A percentile compares a stretch with the other conserved stretches of the same genome.
Conservation (phyloP, 306 rosid species). For the Inga laurina region DNA sequence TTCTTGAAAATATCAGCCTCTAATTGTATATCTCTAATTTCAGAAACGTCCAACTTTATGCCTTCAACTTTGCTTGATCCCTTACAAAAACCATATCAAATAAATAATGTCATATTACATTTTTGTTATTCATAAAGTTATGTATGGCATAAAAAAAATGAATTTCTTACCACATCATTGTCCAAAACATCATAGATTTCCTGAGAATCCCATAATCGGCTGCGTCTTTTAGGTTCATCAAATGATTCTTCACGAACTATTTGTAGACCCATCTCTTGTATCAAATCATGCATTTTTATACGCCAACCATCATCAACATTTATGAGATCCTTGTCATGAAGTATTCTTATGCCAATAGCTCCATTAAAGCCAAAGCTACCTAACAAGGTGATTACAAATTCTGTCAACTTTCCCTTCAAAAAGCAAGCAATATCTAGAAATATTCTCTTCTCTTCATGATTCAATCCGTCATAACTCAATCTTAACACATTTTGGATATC, state of each 20-base stretch:
- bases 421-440: conserved; percentile 7
- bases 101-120: background rate
- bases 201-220: background rate
- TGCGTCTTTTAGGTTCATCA: background rate
- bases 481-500: background rate
- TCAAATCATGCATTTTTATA: conserved; percentile 29
- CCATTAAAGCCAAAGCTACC: background rate
- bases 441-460: background rate
- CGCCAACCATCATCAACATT: background rate
- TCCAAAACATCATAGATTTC: background rate
- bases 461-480: background rate
- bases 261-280: conserved; percentile 17
- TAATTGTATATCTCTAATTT: background rate
- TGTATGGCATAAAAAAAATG: background rate
- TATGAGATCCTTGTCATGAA: conserved; percentile 19
- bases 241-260: background rate
- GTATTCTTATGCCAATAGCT: background rate
- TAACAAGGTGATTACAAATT: background rate
- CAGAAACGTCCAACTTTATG: no score
- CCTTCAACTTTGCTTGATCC: background rate
- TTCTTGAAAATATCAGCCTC: background rate
- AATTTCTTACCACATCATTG: background rate
- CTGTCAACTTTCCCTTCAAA: background rate
- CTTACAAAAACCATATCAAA: background rate
- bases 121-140: background rate